phyloP scores from a whole-genome alignment of 352 stramenopile genomes.

The Globisporangium irregulare region DNA sequence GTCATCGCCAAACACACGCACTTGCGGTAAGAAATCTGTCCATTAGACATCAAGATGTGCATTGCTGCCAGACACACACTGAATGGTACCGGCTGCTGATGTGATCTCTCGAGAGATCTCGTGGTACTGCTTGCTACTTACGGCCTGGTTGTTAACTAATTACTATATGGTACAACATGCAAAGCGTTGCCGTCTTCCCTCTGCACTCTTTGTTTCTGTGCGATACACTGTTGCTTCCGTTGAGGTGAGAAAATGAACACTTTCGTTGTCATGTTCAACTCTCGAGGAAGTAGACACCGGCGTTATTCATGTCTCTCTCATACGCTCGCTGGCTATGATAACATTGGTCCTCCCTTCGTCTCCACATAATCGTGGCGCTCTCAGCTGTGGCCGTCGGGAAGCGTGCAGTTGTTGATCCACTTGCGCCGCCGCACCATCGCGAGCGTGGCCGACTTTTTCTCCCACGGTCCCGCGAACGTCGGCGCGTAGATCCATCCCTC shows the following conservation, averaged over 20 bases:
- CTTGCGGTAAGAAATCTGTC: background rate
- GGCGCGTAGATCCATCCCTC: slow-evolving; percentile 83
- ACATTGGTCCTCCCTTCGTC: background rate
- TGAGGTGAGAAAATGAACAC: background rate
- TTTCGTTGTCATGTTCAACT: background rate
- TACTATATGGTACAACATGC: slow-evolving; percentile 8
- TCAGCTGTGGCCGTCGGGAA: slow-evolving; percentile 11
- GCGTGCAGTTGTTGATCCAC: slow-evolving; percentile 74
- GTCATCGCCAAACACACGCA: background rate
- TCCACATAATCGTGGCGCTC: background rate
- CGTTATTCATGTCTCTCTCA: background rate
- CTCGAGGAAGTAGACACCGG: background rate
- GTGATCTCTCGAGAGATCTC: background rate
- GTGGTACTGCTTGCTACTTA: background rate
- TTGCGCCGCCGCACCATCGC: slow-evolving; percentile 74
- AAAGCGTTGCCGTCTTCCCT: background rate
- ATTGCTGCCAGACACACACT: background rate
- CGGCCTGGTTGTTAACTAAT: background rate
- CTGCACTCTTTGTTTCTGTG: background rate
- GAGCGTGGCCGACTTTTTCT: slow-evolving; percentile 68
- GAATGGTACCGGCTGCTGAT: background rate
- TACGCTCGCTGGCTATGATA: background rate
- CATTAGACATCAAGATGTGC: slow-evolving; percentile 1
- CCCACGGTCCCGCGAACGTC: slow-evolving; percentile 75
- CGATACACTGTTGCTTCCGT: background rate